Conservation (phyloP, 768 basidiomycete genomes). For the Leccinum rimulosum region DNA sequence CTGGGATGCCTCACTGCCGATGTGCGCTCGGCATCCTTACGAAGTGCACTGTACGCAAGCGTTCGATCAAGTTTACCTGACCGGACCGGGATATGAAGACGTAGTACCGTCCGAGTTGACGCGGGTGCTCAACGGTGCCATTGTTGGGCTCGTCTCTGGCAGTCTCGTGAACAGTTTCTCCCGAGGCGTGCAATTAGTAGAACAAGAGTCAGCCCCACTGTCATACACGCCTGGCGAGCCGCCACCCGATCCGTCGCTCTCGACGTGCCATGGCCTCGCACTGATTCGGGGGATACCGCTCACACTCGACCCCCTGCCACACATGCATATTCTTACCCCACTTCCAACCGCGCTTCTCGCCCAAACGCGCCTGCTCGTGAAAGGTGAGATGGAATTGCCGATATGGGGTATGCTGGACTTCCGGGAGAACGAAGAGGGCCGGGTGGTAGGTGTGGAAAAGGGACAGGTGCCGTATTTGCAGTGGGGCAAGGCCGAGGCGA, state of each 20-base stretch:
- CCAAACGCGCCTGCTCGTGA: conserved; percentile 47
- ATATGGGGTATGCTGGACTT: conserved; percentile 87
- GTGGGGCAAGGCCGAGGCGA: conserved; percentile 67
- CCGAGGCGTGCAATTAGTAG: background rate
- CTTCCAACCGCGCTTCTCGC: conserved; percentile 50
- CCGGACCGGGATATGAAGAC: conserved; percentile 77
- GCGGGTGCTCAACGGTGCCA: conserved; percentile 72
- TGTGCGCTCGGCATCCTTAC: conserved; percentile 70
- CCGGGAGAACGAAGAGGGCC: conserved; percentile 36
- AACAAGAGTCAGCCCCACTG: conserved; percentile 22
- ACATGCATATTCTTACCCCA: conserved; percentile 80
- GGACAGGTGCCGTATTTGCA: conserved; percentile 74
- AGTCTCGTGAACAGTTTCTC: background rate
- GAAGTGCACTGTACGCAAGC: conserved; percentile 58
- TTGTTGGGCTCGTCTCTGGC: conserved; percentile 68
- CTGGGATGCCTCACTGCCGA: conserved; percentile 71
- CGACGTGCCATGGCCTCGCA: conserved; percentile 72
- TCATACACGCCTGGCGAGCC: conserved; percentile 59
- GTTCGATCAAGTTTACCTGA: conserved; percentile 63
- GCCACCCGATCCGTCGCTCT: conserved; percentile 56
- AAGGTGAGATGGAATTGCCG: conserved; percentile 87
- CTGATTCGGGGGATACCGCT: conserved; percentile 55
- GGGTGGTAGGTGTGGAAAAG: conserved; percentile 49
- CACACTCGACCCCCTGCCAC: conserved; percentile 28
- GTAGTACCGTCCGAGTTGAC: conserved; percentile 67